Conservation (phyloP, 805 yeast genomes). For the Candida pini region DNA sequence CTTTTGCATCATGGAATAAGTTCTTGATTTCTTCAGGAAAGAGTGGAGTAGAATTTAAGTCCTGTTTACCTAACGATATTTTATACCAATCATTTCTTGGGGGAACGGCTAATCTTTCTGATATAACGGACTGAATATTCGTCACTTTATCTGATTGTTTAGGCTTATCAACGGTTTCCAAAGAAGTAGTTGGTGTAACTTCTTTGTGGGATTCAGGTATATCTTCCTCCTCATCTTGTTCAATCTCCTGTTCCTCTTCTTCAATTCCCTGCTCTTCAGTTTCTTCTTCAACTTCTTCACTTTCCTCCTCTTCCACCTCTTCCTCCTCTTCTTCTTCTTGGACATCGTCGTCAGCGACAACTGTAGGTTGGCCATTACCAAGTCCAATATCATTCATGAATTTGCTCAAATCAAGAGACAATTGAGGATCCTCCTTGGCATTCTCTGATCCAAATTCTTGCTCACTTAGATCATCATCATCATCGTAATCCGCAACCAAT, state of each 20-base stretch:
- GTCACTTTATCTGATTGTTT: conserved; percentile 22
- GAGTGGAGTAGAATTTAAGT: conserved; percentile 29
- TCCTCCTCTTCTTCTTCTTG: conserved; percentile 31
- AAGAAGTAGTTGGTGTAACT: conserved; percentile 18
- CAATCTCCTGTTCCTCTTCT: conserved; percentile 26
- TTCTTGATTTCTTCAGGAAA: conserved; percentile 53
- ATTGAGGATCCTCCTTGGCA: conserved; percentile 34
- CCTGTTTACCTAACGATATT: conserved; percentile 34
- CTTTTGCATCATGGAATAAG: conserved; percentile 61
- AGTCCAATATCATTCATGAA: conserved; percentile 70
- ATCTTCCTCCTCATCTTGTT: conserved; percentile 21
- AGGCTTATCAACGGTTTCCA: not conserved
- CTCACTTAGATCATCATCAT: conserved; percentile 44
- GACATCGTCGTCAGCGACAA: conserved; percentile 29
- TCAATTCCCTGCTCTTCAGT: conserved; percentile 26
- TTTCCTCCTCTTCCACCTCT: conserved; percentile 35
- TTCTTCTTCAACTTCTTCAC: conserved; percentile 30
- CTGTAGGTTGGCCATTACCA: conserved; percentile 34
- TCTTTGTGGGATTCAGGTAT: conserved; percentile 29
- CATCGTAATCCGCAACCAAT: conserved; percentile 49
- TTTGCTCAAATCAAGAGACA: conserved; percentile 49
- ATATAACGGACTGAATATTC: conserved; percentile 42
- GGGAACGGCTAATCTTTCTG: conserved; percentile 53
- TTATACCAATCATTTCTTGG: conserved; percentile 75
- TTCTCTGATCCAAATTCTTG: conserved; percentile 43